Conservation (phyloP, 345 rosid genomes). For the Punica granatum region DNA sequence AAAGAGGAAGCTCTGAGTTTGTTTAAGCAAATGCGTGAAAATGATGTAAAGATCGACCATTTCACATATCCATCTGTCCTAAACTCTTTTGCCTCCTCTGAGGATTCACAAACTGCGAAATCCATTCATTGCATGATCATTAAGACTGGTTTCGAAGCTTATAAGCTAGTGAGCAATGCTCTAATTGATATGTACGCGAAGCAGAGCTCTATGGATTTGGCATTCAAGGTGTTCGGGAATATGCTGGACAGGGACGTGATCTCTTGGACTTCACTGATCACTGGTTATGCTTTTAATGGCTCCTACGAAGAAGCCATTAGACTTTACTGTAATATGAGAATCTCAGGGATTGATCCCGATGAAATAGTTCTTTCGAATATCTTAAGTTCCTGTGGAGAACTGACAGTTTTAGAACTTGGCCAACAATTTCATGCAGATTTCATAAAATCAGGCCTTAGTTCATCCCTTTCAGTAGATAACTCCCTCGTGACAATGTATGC, state of each 20-base stretch:
- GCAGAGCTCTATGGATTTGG: constrained; percentile 45
- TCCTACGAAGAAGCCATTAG: constrained; percentile 55
- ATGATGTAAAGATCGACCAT: constrained; percentile 49
- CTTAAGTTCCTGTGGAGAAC: constrained; percentile 67
- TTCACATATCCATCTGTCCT: constrained; percentile 64
- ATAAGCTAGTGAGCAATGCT: constrained; percentile 66
- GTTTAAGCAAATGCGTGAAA: constrained; percentile 54
- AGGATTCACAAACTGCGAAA: constrained; percentile 32
- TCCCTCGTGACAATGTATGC: constrained; percentile 82
- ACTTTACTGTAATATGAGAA: constrained; percentile 57
- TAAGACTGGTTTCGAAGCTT: constrained; percentile 61
- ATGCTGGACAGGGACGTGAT: constrained; percentile 68
- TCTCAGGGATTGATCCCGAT: constrained; percentile 47
- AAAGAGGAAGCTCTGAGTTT: constrained; percentile 50
- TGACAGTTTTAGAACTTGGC: constrained; percentile 69
- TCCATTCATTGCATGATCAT: constrained; percentile 64
- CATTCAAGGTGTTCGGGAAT: constrained; percentile 46
- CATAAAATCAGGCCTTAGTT: constrained; percentile 44
- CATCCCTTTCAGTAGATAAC: constrained; percentile 63
- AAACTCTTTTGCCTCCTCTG: constrained; percentile 52
- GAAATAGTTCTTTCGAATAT: constrained; percentile 53
- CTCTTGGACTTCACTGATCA: constrained; percentile 89
- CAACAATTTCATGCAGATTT: constrained; percentile 66
- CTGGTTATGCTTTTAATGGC: constrained; percentile 61
- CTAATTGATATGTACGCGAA: constrained; percentile 89